phyloP scores from a whole-genome alignment of 495 filamentous ascomycete genomes.

The Friedmanniomyces endolithicus region DNA sequence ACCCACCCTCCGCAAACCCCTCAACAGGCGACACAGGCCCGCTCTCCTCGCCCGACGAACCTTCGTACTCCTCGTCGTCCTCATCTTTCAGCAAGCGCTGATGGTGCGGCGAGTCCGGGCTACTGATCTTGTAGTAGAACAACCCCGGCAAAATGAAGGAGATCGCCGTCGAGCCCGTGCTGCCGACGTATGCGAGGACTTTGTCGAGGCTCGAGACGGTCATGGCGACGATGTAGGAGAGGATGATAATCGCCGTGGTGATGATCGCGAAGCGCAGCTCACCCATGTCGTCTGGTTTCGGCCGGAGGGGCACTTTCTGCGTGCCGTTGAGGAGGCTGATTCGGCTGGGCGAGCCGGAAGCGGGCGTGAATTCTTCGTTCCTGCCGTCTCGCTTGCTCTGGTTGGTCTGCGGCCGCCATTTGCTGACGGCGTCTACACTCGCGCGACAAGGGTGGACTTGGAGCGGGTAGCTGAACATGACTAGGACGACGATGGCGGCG shows the following conservation, averaged over 20 bases:
- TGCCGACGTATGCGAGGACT: slow-evolving; percentile 89
- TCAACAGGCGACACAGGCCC: not conserved
- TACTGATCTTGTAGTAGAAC: slow-evolving; percentile 96
- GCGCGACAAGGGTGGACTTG: slow-evolving; percentile 93
- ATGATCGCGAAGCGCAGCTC: slow-evolving; percentile 83
- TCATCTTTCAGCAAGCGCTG: slow-evolving; percentile 80
- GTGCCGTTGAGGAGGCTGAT: not conserved
- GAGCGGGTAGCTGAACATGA: slow-evolving; percentile 92
- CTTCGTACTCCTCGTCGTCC: slow-evolving; percentile 27
- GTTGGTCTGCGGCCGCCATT: slow-evolving; percentile 61
- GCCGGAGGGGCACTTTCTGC: slow-evolving; percentile 8
- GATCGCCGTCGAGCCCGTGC: slow-evolving; percentile 85
- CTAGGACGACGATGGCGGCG: slow-evolving; percentile 88
- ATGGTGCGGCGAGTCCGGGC: slow-evolving; percentile 70
- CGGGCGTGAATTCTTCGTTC: slow-evolving; percentile 15
- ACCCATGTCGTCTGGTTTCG: slow-evolving; percentile 47
- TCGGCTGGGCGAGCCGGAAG: slow-evolving; percentile 25
- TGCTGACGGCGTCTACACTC: slow-evolving; percentile 79
- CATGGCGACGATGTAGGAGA: slow-evolving; percentile 79
- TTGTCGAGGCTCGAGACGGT: slow-evolving; percentile 79
- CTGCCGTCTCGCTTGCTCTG: slow-evolving; percentile 10
- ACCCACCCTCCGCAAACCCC: slow-evolving; percentile 1
- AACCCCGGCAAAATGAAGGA: slow-evolving; percentile 91
- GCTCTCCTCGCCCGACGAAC: slow-evolving; percentile 2
- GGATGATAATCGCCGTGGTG: slow-evolving; percentile 69